Base-by-base conservation (phyloP, 768 basidiomycete genomes). In the Exidia glandulosa region DNA sequence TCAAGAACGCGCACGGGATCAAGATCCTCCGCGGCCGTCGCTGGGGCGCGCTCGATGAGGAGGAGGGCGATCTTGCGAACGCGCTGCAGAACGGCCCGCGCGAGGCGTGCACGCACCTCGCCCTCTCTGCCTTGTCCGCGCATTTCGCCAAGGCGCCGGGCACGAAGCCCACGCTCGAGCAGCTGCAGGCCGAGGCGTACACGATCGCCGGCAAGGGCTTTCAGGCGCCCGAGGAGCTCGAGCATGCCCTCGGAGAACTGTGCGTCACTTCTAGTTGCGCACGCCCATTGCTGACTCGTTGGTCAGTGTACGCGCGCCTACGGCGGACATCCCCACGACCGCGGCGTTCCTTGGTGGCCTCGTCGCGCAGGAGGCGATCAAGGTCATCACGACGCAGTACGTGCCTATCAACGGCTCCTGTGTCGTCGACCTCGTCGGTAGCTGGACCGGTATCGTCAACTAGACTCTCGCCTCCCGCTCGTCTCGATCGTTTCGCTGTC, bases 301-400 rank as follows among this genome's bases (percentile, higher is more conserved):
- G 59, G 41, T 23, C 66, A 94, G 92, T 59, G 84, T 78, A 12
- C 87, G 93, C 2, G 78, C 91, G 7, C 90, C 88, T 2, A 85
- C 80, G 0, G 86, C 90, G 2, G 92, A 95, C 66, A 74, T 98
- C 2, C 95, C 95, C 5, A 98, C 94, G 64, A 94, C 86, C 2
- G 91, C 95, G 0, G 94, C 94, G 2, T 84, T 98, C 67, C 76
- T 97, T 0, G 96, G 96, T 1, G 96, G 96, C 2, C 72, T 98
- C 34, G 87, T 97, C 23, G 93, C 94, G 29, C 96, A 99, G 66
- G 96, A 99, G 69, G 85, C 86, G 5, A 98, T 98, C 79, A 98
- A 99, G 79, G 79, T 98, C 74, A 87, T 95, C 66, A 99, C 95
- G 60, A 85, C 84, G 66, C 96, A 99, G 72, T 99, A 99, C 69